phyloP scores from a whole-genome alignment of 2,329 filamentous ascomycete species.

The Alternaria arbusti region DNA sequence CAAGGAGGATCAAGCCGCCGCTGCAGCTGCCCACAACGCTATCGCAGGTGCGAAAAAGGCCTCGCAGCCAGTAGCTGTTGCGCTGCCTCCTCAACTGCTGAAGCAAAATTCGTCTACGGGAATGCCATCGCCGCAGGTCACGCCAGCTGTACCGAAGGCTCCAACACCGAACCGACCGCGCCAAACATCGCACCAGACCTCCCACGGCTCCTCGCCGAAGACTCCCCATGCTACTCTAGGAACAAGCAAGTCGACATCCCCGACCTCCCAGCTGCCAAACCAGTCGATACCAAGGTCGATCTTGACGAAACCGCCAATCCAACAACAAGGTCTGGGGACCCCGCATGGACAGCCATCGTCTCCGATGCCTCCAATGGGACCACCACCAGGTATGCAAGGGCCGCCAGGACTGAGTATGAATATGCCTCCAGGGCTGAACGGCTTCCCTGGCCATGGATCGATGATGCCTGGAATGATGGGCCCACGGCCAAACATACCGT shows the following conservation, averaged over 20 bases:
- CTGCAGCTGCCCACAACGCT: slow-evolving; percentile 38
- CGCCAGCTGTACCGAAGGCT: slow-evolving; percentile 81
- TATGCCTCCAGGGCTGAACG: slow-evolving; percentile 58
- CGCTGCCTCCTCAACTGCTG: slow-evolving; percentile 60
- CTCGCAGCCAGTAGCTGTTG: slow-evolving; percentile 53
- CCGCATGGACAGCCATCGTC: slow-evolving; percentile 66
- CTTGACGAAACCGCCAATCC: slow-evolving; percentile 62
- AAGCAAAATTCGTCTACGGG: slow-evolving; percentile 58
- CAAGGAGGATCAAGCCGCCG: slow-evolving; percentile 50
- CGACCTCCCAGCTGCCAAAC: slow-evolving; percentile 68
- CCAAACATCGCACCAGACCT: slow-evolving; percentile 80
- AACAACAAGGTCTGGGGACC: slow-evolving; percentile 54
- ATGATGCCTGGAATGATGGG: slow-evolving; percentile 61
- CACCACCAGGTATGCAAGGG: slow-evolving; percentile 64
- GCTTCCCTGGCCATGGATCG: slow-evolving; percentile 59
- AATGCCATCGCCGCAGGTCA: slow-evolving; percentile 81
- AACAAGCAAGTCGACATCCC: slow-evolving; percentile 63
- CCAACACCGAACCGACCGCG: slow-evolving; percentile 79
- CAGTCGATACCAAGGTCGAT: slow-evolving; percentile 69
- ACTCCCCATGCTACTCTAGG: slow-evolving; percentile 63
- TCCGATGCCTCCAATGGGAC: slow-evolving; percentile 69
- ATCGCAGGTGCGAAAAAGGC: slow-evolving; percentile 42
- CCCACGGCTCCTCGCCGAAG: slow-evolving; percentile 71
- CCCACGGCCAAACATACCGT: slow-evolving; percentile 62
- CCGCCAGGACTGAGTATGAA: slow-evolving; percentile 58